Conservation (phyloP, 2,329 filamentous ascomycete genomes). For the Nakataea oryzae region DNA sequence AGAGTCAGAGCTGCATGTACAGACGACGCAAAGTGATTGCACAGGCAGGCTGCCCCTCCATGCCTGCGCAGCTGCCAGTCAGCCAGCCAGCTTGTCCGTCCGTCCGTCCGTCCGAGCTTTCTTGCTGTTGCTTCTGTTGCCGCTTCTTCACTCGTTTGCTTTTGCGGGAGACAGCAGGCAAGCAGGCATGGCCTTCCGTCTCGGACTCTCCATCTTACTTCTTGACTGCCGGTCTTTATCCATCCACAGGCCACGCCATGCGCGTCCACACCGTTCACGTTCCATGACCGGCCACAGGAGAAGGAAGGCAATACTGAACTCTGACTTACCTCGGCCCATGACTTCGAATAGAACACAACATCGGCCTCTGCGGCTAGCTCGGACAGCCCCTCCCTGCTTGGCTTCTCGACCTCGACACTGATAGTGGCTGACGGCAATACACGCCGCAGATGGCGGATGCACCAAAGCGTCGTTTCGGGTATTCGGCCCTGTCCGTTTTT, state of each 20-base stretch:
- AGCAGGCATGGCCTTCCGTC: neutral
- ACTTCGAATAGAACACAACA: conserved; percentile 63
- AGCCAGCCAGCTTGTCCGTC: neutral
- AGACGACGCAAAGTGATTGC: neutral
- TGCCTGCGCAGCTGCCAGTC: too few species aligned
- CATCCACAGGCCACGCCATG: neutral
- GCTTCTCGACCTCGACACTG: conserved; percentile 67
- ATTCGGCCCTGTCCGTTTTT: conserved; percentile 44
- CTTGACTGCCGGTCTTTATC: neutral
- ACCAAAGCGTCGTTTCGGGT: conserved; percentile 47
- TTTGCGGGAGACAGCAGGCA: too few species aligned
- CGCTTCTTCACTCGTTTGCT: neutral
- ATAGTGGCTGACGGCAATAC: conserved; percentile 27
- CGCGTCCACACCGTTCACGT: neutral
- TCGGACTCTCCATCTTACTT: neutral
- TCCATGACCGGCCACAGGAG: neutral
- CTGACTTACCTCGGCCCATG: conserved; percentile 54
- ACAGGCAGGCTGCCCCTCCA: too few species aligned
- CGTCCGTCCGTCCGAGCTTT: too few species aligned
- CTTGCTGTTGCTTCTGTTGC: neutral
- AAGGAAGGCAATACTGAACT: neutral
- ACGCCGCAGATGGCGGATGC: conserved; percentile 44
- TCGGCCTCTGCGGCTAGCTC: conserved; percentile 53
- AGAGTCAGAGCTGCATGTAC: neutral
- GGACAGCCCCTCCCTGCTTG: conserved; percentile 46